Percentiles rank a stretch among this genome's conserved stretches.
Conservation (phyloP, 768 basidiomycete genomes). For the Naganishia onofrii region DNA sequence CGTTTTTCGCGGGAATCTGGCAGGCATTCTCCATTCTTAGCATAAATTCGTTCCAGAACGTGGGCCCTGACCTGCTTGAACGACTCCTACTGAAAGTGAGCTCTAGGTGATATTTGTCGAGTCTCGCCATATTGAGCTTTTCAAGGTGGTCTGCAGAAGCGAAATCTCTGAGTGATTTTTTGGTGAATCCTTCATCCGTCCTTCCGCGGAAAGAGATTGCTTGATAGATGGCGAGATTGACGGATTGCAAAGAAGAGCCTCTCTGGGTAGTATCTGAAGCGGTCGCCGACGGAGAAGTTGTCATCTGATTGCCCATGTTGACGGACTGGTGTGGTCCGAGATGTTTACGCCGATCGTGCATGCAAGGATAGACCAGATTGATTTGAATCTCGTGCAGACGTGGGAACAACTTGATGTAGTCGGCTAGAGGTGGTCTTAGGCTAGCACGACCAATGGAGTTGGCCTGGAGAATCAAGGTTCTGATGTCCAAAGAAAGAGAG, state of each 20-base stretch:
- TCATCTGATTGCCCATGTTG: background rate
- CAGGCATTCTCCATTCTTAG: background rate
- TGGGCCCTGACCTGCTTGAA: background rate
- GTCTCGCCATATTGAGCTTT: background rate
- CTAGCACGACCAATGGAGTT: background rate
- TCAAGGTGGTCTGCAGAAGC: background rate
- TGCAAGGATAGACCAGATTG: background rate
- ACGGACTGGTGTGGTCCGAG: background rate
- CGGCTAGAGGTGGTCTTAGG: background rate
- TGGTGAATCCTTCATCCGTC: background rate
- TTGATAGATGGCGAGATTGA: background rate
- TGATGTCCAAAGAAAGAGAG: too few species aligned
- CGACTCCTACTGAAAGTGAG: background rate
- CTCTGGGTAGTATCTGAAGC: background rate
- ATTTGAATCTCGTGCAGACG: background rate
- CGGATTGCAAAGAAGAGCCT: background rate
- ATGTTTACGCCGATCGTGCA: background rate
- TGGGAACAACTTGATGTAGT: background rate
- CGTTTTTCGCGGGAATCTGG: background rate
- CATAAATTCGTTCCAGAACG: background rate
- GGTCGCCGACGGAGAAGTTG: too few species aligned
- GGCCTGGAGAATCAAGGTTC: background rate
- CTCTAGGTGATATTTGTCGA: slow-evolving; percentile 2
- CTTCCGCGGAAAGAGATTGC: too few species aligned
- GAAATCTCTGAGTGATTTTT: background rate